Base-by-base conservation (phyloP, 345 rosid species). In the Excoecaria agallocha region DNA sequence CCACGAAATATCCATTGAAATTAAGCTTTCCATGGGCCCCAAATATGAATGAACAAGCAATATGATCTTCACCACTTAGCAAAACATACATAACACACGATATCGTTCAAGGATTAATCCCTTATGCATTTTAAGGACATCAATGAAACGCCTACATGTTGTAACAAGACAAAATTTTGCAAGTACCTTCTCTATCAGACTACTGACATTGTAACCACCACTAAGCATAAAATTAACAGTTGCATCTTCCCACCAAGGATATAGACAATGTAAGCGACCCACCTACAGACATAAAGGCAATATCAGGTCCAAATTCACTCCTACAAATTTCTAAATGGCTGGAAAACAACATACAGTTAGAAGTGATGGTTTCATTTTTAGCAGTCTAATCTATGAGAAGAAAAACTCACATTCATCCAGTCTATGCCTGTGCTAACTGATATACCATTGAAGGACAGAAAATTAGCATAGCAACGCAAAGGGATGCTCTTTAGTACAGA, bases 241-340 rank as follows among this genome's bases (percentile, higher is more conserved):
- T 54, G 97, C 94, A 86, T 92, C 92, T 66, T 87, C 92, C 99
- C 98, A 92, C 97, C 99, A 92, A 59, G 91, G 90, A 86, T 77
- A 90, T 63, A 84, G 82, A 81, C 97, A 92, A 83, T 94, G 97
- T 83, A 94, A 81, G 49, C 92, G 86, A 79, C 98, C 98, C 56
- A 91, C 86, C 98, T 92, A 43, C 48, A 43, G 48, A 10, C 6
- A 43, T 3, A 69, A 5, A 16, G 25, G 2, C 8, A 22, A 11
- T 73, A 56, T 39, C 56, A 77, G 69, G 24, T 64, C 25, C 41
- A 39, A 60, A 25, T 71, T 69, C 61, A 66, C 39, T 57, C 8
- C 8, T 43, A 10, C 48, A 8, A 6, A 20, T 20, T n/a, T 57
- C 30, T 6, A 20, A 57, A 10, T 20, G n/a, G 17, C 30, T 57